These are phyloP conservation scores for Baorangia bicolor DNA, from an alignment of 768 basidiomycete genomes.

Conservation along the genomic window DNA sequence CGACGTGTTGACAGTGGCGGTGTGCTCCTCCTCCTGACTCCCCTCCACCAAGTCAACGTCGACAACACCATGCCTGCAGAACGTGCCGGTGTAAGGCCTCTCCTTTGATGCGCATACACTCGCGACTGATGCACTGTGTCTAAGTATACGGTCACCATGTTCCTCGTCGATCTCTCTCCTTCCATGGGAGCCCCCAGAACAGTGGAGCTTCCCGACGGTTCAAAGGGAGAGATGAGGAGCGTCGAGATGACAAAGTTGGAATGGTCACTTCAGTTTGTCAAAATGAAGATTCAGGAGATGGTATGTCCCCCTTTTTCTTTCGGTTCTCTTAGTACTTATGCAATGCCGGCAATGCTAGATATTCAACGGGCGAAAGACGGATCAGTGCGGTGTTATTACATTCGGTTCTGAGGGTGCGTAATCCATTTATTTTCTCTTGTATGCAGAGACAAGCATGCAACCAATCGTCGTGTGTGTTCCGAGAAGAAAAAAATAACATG, in stretches of 20 bases:
- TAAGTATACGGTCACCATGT: constrained; percentile 86
- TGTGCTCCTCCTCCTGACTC: constrained; percentile 17
- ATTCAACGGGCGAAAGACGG: constrained; percentile 88
- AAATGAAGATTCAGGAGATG: constrained; percentile 91
- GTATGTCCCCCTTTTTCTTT: constrained; percentile 36
- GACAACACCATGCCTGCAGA: constrained; percentile 63
- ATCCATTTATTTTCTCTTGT: neutral
- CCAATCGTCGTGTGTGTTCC: neutral
- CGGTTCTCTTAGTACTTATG: neutral
- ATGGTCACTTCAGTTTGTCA: constrained; percentile 82
- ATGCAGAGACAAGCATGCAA: neutral
- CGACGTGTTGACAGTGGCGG: constrained; percentile 23
- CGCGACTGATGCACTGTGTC: constrained; percentile 8
- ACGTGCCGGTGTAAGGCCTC: constrained; percentile 66
- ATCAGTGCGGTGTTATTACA: constrained; percentile 85
- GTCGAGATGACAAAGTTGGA: constrained; percentile 75
- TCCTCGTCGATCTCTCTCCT: constrained; percentile 83
- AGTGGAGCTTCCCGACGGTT: constrained; percentile 54
- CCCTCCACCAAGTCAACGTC: constrained; percentile 17
- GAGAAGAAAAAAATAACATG: neutral
- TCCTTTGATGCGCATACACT: neutral
- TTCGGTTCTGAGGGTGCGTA: constrained; percentile 76
- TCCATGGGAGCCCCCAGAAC: constrained; percentile 72
- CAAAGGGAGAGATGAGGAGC: constrained; percentile 48
- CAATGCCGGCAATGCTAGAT: constrained; percentile 50